Evolutionary conservation across 1,139 yeast genomes (phyloP), one percentile per base, ranked within the genome.

Genomic region (Scheffersomyces titani): DNA sequence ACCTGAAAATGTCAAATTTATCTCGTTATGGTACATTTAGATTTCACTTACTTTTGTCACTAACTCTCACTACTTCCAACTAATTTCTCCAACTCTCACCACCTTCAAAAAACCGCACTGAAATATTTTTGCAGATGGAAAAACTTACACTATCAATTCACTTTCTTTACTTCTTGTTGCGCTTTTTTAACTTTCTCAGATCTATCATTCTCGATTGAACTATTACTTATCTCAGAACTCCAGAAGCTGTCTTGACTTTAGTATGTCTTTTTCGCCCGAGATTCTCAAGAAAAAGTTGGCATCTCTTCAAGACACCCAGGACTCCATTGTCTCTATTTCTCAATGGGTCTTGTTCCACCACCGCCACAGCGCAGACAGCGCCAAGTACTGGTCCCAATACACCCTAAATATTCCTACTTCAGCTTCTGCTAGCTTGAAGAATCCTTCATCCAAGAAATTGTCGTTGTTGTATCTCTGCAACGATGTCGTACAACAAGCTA

Each of bases 341-440:
- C 96, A 90, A 68, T 92, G 97, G 97, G 88, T 88, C 47, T 74
- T 91, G 59, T 90, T 90, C 73, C 93, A 91, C 69, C 85, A 89
- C 63, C 78, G 93, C 54, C 84, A 88, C 63, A 85, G 89, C 24
- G 71, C 71, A 11, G 83, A 83, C 51, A 81, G 87, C 24, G 90
- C 92, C 3, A 70, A 76, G 49, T 72, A 84, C 18, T 92, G 97
- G 97, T 73, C 83, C 5, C 69, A 74, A 19, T 81, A 77, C 61
- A 70, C 84, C 18, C 58, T 70, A 54, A 18, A 62, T 20, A 49
- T 57, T 44, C 61, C 63, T 5, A 24, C 55, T 11, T 6, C n/a
- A 22, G 6, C 50, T 21, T 13, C 40, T 19, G 24, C 56, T 22
- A 56, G 62, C 44, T 57, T 67, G 24, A 55, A 67, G 49, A 73